Base-by-base conservation (phyloP, 2,329 filamentous ascomycete species). In the Cladorrhinum sp. region DNA sequence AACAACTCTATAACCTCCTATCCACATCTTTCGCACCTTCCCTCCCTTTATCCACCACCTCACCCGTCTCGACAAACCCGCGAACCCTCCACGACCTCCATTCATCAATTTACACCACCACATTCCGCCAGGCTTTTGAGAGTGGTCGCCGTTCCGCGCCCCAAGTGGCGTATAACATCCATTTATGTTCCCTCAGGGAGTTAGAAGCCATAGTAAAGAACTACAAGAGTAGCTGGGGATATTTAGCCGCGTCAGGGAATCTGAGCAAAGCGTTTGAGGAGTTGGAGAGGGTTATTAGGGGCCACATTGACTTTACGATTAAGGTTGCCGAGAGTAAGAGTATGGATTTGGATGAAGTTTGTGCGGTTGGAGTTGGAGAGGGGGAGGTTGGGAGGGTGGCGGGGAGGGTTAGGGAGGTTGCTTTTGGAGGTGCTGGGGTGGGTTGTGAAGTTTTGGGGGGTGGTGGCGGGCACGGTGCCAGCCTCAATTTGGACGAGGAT, bases 81-180 rank as follows among this genome's bases (percentile, higher is more conserved):
- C 6, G 12, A 36, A 36, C 12, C 32, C 32, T 36, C 32, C 32
- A 36, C 32, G 20, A 48, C 38, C 20, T 41, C 1, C 38, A 41
- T 20, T 18, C 22, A 2, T 29, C 29, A 24, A 49, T 53, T 22
- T 57, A 54, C 50, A 23, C 38, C 9, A 48, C 58, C 1, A 54
- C 49, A 5, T 55, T 53, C 49, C 32, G 25, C 3, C 8, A 23
- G 1, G 59, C 25, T 1, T 56, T 61, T n/a, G 59, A 61, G 49
- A 12, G 22, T 5, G 59, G 59, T 5, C 59, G 54, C 5, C 54
- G 59, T 9, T 24, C 49, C 0, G 59, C 54, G 1, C 9, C 22
- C 2, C 23, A 36, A 3, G 18, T 38, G 1, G 49, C 54, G 3
- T 50, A 52, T 18, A 50, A 32, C 24, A 12, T 49, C 6, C 50